Percentiles rank a stretch among this genome's conserved stretches.
phyloP scores from a whole-genome alignment of 768 basidiomycete species.

The Trametes punicea region DNA sequence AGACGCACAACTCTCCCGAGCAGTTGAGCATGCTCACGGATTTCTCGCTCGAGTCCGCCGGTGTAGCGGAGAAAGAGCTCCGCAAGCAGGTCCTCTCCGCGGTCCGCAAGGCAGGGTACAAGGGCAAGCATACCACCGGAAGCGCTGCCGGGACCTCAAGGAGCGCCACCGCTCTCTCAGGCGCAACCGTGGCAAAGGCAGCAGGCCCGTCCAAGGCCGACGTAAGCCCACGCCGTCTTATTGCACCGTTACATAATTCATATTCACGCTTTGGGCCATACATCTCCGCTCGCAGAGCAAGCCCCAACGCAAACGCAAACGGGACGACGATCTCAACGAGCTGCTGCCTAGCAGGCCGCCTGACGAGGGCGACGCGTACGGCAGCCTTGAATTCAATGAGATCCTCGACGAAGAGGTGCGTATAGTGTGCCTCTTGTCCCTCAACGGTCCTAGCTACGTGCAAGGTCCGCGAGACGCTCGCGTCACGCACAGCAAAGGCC shows the following conservation, averaged over 20 bases:
- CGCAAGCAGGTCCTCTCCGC: constrained; percentile 58
- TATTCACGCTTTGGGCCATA: not conserved
- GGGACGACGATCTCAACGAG: constrained; percentile 49
- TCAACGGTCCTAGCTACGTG: not conserved
- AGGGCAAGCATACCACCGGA: constrained; percentile 18
- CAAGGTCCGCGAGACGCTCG: not conserved
- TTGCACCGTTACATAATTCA: constrained; percentile 8
- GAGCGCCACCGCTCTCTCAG: not conserved
- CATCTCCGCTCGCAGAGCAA: constrained; percentile 5
- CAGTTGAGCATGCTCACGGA: constrained; percentile 59
- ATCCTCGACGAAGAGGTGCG: constrained; percentile 67
- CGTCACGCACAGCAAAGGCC: not conserved
- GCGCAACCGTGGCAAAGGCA: constrained; percentile 7
- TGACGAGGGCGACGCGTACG: constrained; percentile 49
- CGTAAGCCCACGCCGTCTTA: constrained; percentile 14
- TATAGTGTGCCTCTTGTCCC: not conserved
- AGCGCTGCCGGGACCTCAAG: not conserved
- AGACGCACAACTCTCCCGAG: constrained; percentile 58
- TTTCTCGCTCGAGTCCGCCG: constrained; percentile 51
- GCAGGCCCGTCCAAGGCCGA: constrained; percentile 14
- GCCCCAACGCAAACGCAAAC: constrained; percentile 53
- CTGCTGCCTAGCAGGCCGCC: constrained; percentile 49
- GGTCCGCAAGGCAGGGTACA: constrained; percentile 62
- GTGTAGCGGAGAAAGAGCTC: constrained; percentile 62
- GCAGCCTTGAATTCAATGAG: constrained; percentile 69